Evolutionary conservation across 129 eudicot genomes (phyloP), one percentile per base, ranked within the genome.

Genomic region (Centrapalus pauciflorus): DNA sequence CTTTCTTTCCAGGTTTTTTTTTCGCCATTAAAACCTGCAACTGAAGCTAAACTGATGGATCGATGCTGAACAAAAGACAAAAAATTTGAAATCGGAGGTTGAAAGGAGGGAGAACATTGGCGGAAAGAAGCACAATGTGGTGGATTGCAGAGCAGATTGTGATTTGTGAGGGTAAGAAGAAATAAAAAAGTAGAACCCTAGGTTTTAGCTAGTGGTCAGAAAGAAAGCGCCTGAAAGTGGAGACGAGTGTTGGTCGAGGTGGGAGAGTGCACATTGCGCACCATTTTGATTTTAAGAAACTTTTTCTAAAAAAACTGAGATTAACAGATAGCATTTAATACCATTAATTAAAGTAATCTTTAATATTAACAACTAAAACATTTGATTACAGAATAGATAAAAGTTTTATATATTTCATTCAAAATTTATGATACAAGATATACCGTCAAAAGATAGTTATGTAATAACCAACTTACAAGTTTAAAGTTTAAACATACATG

Each of bases 1-100:
- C 97, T 63, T 85, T 83, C 67, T 87, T 87, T 16, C 92, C 95
- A 7, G 90, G 95, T 66, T 83, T 85, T n/a, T 93, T 87, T 71
- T 87, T 87, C 32, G 93, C 93, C 97, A 87, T 87, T 25, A 26
- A 63, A 25, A 29, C 4, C 20, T 48, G 23, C 4, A 60, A 69
- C 50, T 59, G 51, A 30, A 13, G 33, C 8, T 27, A 57, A 17
- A 26, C 29, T 65, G 28, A 16, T 46, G 2, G 70, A n/a, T n/a
- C n/a, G n/a, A 65, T 27, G 58, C 29, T 16, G 29, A 45, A 45
- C 46, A 16, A 11, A 45, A 27, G 14, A 16, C 8, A 14, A 14
- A 64, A 64, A n/a, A 25, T 19, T 10, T 25, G 69, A 27, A 64
- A 26, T 49, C 20, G 21, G 60, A 50, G 61, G 4, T 32, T 30